Base-by-base conservation (phyloP, 345 rosid species). In the Geranium rotundifolium region DNA sequence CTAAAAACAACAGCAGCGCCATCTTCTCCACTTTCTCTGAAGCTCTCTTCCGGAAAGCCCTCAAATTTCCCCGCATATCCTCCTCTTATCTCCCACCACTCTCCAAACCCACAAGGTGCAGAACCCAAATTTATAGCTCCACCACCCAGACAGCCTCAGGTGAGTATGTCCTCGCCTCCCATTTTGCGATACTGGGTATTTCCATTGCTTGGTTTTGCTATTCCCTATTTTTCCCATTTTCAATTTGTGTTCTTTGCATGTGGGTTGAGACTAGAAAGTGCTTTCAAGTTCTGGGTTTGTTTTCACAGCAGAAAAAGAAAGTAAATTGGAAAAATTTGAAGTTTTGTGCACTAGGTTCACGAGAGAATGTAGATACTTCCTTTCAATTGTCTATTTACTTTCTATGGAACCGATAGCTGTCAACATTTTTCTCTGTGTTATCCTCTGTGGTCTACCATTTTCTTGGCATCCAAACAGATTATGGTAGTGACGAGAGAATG, bases 11-110 rank as follows among this genome's bases (percentile, higher is more conserved):
- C 60, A 4, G 39, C 54, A 61, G 58, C 55, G 5, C 73, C 63
- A 39, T 62, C 30, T 64, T 76, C 56, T 72, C 65, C 67, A 65
- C 78, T 59, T 71, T 64, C 15, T 54, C 62, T 65, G 80, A 76
- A 15, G 76, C 68, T 4, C 69, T 65, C 30, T 5, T 65, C 27
- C 49, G 73, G 10, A 58, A 39, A 30, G 65, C 66, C 9, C 39
- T 69, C 61, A 74, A 58, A 71, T 12, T 17, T 55, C 68, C 61
- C 41, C 17, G 62, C 61, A 1, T 62, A 19, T 63, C 72, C 70
- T 63, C 68, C 67, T 59, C 56, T 56, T 39, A 72, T n/a, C 70
- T 61, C 63, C 67, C 65, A 65, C 57, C 62, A 19, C 56, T 37
- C 60, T 64, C 54, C 19, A 64, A 63, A 29, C 72, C 54, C 61